Conservation (phyloP, 176 grass and related monocot genomes). For the Juncus effusus region DNA sequence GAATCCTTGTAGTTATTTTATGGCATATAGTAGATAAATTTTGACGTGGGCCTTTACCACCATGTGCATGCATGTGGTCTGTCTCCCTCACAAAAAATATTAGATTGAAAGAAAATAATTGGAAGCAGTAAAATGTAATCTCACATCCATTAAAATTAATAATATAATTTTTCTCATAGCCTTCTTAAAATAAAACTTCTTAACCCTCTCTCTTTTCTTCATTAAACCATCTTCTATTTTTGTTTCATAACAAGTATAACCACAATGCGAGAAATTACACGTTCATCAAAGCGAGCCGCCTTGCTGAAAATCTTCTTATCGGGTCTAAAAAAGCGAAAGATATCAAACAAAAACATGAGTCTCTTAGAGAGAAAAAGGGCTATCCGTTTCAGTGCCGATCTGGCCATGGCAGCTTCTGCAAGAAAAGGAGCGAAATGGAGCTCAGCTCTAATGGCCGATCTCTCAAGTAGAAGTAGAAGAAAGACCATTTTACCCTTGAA, state of each 20-base stretch:
- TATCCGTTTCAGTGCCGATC: conserved; percentile 52
- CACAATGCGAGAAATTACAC: conserved; percentile 35
- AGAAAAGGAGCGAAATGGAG: conserved; percentile 48
- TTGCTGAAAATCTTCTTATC: conserved; percentile 51
- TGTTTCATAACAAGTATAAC: neutral
- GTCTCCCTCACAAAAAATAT: conserved; percentile 25
- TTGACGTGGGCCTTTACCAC: conserved; percentile 44
- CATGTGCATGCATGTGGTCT: conserved; percentile 85
- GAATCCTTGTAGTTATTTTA: conserved; percentile 4
- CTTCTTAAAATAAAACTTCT: conserved; percentile 4
- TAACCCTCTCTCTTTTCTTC: conserved; percentile 17
- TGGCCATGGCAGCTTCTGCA: conserved; percentile 33
- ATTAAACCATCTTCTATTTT: neutral
- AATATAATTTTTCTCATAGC: too few species aligned
- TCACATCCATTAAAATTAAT: too few species aligned
- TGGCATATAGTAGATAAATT: conserved; percentile 18
- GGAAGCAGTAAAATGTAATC: too few species aligned
- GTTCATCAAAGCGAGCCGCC: conserved; percentile 34
- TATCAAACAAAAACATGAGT: conserved; percentile 36
- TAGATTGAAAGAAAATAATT: too few species aligned
- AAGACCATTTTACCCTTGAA: neutral
- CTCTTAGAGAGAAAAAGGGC: conserved; percentile 40
- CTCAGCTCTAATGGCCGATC: conserved; percentile 32
- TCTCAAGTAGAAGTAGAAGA: conserved; percentile 20
- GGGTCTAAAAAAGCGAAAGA: conserved; percentile 30